Evolutionary conservation across 2,329 filamentous ascomycete genomes (phyloP).

Genomic region (Cladorrhinum sp.): DNA sequence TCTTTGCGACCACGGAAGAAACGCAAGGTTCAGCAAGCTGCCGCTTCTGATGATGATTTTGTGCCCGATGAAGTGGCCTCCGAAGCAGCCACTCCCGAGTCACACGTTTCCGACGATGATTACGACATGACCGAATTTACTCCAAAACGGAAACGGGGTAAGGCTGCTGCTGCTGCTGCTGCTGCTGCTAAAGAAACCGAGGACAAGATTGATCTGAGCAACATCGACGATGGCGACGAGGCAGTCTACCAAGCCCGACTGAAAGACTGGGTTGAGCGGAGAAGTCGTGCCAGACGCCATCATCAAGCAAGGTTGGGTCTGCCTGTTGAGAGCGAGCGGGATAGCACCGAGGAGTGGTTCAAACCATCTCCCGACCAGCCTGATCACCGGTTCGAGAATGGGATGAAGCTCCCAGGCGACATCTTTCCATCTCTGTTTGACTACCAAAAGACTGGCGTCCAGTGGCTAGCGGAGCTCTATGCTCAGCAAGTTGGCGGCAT

Average conservation of each 20-base stretch:
- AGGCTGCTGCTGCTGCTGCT: slow-evolving; percentile 40
- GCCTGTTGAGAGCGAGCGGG: slow-evolving; percentile 41
- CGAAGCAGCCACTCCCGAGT: slow-evolving; percentile 31
- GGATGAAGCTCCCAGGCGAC: slow-evolving; percentile 81
- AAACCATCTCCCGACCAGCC: slow-evolving; percentile 79
- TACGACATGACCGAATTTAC: slow-evolving; percentile 40
- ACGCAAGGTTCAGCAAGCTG: slow-evolving; percentile 39
- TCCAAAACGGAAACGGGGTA: slow-evolving; percentile 38
- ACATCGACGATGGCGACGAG: slow-evolving; percentile 87
- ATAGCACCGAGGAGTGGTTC: slow-evolving; percentile 71
- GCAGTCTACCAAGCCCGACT: slow-evolving; percentile 72
- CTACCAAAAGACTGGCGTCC: slow-evolving; percentile 94
- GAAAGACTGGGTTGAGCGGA: slow-evolving; percentile 65
- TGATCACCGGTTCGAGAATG: slow-evolving; percentile 72
- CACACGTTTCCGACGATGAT: slow-evolving; percentile 36
- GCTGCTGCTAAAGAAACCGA: slow-evolving; percentile 38
- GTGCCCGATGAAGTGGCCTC: slow-evolving; percentile 27
- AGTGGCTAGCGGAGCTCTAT: slow-evolving; percentile 93
- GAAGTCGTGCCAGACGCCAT: slow-evolving; percentile 40
- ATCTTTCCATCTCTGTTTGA: slow-evolving; percentile 91
- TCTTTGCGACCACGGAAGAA: slow-evolving; percentile 59
- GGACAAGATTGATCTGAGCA: slow-evolving; percentile 47
- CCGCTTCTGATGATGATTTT: slow-evolving; percentile 46
- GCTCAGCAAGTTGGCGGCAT: slow-evolving; percentile 89
- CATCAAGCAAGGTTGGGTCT: slow-evolving; percentile 35